A percentile compares a stretch with the other conserved stretches of the same genome.
These are phyloP conservation scores for Penicillium sp. DNA, from an alignment of 2,329 filamentous ascomycete genomes.

Conservation along the genomic window DNA sequence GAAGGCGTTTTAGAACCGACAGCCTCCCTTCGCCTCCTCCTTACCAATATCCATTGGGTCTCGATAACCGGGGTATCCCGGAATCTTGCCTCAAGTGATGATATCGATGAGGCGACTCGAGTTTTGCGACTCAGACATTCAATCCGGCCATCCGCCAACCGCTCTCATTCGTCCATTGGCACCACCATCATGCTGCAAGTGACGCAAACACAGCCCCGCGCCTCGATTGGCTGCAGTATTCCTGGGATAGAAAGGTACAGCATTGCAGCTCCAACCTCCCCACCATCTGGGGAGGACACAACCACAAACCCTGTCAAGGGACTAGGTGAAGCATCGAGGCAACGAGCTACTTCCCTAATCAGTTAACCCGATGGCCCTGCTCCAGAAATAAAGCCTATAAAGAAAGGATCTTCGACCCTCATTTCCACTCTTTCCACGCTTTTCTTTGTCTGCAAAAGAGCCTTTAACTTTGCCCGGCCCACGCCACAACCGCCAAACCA, in stretches of 20 bases:
- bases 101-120: conserved; percentile 58
- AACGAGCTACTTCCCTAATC: conserved; percentile 9
- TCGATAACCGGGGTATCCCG: conserved; percentile 6
- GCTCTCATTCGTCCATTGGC: not conserved
- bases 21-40: too few species aligned
- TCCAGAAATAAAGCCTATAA: conserved; percentile 8
- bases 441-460: conserved; percentile 22
- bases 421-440: conserved; percentile 6
- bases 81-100: conserved; percentile 5
- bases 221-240: not conserved
- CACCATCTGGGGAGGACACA: not conserved
- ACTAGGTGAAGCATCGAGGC: not conserved
- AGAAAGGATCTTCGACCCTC: not conserved
- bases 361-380: conserved; percentile 11
- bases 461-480: conserved; percentile 13
- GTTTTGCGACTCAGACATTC: conserved; percentile 53
- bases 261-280: conserved; percentile 1
- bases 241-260: not conserved
- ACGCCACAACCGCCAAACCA: conserved; percentile 16
- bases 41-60: not conserved
- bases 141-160: conserved; percentile 3
- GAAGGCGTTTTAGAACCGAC: too few species aligned
- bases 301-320: not conserved
- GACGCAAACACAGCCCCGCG: conserved; percentile 2
- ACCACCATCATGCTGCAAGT: not conserved